Conservation (phyloP, 495 filamentous ascomycete species). For the Hypoxylon fuscum region DNA sequence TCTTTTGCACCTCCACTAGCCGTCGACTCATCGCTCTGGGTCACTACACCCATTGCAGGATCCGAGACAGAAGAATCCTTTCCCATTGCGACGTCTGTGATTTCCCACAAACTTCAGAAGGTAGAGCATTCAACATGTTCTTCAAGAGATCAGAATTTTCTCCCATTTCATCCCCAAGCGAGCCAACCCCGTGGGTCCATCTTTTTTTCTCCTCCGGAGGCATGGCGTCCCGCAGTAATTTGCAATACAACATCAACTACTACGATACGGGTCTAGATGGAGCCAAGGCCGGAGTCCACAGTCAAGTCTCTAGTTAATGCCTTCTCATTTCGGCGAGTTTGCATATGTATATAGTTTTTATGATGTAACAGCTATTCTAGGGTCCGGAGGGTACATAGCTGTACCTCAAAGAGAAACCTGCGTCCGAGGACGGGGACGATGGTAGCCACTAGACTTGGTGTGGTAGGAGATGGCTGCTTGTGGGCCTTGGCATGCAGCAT, state of each 20-base stretch:
- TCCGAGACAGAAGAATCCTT: conserved; percentile 17
- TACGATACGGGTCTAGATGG: conserved; percentile 26
- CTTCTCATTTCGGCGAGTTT: conserved; percentile 37
- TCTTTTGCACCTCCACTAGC: conserved; percentile 7
- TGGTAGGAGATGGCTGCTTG: conserved; percentile 31
- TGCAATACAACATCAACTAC: conserved; percentile 26
- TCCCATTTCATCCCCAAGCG: conserved; percentile 9
- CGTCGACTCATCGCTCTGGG: conserved; percentile 9
- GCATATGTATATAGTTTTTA: conserved; percentile 32
- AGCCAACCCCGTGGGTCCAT: conserved; percentile 27
- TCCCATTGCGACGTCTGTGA: conserved; percentile 12
- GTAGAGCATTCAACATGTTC: conserved; percentile 1
- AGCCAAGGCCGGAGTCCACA: conserved; percentile 24
- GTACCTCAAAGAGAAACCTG: conserved; percentile 24
- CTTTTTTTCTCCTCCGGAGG: conserved; percentile 26
- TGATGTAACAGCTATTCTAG: conserved; percentile 35
- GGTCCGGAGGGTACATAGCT: conserved; percentile 26
- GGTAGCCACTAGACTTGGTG: conserved; percentile 21
- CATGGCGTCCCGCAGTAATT: conserved; percentile 33
- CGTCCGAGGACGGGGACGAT: conserved; percentile 31
- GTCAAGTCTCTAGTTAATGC: conserved; percentile 14
- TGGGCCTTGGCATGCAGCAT: conserved; percentile 44
- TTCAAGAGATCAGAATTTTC: conserved; percentile 19
- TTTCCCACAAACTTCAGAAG: not conserved
- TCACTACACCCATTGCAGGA: conserved; percentile 11